These are phyloP conservation scores for Coniferiporia weirii DNA, from an alignment of 1,284 basidiomycete species.

Conservation along the genomic window DNA sequence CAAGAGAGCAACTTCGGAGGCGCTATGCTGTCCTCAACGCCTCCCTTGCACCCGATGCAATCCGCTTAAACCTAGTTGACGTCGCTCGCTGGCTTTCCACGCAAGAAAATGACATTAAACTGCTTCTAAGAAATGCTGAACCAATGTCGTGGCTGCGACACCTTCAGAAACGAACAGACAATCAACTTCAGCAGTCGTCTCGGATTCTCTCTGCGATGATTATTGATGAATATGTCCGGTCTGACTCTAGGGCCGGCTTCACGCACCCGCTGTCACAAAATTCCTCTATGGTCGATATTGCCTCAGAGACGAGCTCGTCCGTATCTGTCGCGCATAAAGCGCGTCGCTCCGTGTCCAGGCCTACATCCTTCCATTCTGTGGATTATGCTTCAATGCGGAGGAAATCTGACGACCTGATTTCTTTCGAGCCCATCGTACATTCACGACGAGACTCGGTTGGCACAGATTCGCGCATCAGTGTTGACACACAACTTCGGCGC, in stretches of 20 bases:
- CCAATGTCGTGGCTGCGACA: slow-evolving; percentile 70
- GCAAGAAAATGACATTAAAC: slow-evolving; percentile 40
- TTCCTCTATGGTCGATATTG: slow-evolving; percentile 18
- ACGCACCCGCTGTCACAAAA: slow-evolving; percentile 46
- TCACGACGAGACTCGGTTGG: slow-evolving; percentile 32
- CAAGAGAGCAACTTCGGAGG: slow-evolving; percentile 56
- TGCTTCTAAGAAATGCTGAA: slow-evolving; percentile 53
- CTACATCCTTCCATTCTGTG: slow-evolving; percentile 27
- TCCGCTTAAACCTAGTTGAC: slow-evolving; percentile 40
- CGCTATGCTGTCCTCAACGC: slow-evolving; percentile 53
- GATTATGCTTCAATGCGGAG: slow-evolving; percentile 38
- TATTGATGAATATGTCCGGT: slow-evolving; percentile 55
- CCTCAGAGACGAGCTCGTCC: slow-evolving; percentile 15
- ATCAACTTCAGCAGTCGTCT: slow-evolving; percentile 22
- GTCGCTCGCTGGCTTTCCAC: slow-evolving; percentile 54
- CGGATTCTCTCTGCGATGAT: slow-evolving; percentile 66
- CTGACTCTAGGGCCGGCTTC: slow-evolving; percentile 31
- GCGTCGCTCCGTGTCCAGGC: background rate
- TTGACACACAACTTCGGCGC: slow-evolving; percentile 28
- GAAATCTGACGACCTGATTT: slow-evolving; percentile 43
- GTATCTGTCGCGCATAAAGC: background rate
- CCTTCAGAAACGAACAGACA: slow-evolving; percentile 39
- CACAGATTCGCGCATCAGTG: slow-evolving; percentile 11
- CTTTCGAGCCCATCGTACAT: slow-evolving; percentile 42
- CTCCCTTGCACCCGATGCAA: slow-evolving; percentile 29